A percentile compares a stretch with the other conserved stretches of the same genome.
phyloP scores from a whole-genome alignment of 1,139 yeast genomes.

The Pichia sp. region DNA sequence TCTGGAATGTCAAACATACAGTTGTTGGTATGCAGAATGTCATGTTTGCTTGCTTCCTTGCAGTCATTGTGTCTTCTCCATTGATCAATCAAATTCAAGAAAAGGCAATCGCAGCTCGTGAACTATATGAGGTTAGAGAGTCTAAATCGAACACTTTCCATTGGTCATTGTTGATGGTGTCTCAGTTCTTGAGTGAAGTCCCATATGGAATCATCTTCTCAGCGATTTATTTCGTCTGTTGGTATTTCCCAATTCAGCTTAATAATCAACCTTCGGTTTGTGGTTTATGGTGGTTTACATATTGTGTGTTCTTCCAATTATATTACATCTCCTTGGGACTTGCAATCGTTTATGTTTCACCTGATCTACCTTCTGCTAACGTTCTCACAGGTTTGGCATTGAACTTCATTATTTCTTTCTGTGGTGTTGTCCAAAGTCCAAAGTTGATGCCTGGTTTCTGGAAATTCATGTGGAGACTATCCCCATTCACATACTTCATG shows the following conservation, averaged over 20 bases:
- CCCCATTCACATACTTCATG: constrained; percentile 63
- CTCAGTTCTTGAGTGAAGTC: constrained; percentile 49
- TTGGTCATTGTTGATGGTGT: constrained; percentile 52
- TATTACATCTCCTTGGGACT: constrained; percentile 52
- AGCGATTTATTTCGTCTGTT: constrained; percentile 46
- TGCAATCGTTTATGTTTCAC: constrained; percentile 49
- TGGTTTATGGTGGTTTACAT: constrained; percentile 49
- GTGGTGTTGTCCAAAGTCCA: constrained; percentile 59
- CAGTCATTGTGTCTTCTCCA: constrained; percentile 47
- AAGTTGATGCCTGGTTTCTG: constrained; percentile 60
- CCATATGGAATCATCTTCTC: constrained; percentile 52
- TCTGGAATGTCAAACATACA: constrained; percentile 33
- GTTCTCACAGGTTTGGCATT: constrained; percentile 50
- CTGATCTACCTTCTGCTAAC: constrained; percentile 56
- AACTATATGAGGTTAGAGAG: constrained; percentile 57
- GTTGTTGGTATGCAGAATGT: constrained; percentile 50
- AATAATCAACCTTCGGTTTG: constrained; percentile 41
- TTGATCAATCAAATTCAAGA: constrained; percentile 55
- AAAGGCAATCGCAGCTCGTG: constrained; percentile 46
- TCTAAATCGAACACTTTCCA: constrained; percentile 60
- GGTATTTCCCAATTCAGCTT: constrained; percentile 55
- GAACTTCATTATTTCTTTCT: constrained; percentile 50
- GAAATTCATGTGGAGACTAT: constrained; percentile 62
- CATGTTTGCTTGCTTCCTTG: constrained; percentile 47
- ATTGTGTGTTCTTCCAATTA: constrained; percentile 49